Conservation (phyloP, 371 early-diverging fungal genomes). For the Entomophthora muscae region DNA sequence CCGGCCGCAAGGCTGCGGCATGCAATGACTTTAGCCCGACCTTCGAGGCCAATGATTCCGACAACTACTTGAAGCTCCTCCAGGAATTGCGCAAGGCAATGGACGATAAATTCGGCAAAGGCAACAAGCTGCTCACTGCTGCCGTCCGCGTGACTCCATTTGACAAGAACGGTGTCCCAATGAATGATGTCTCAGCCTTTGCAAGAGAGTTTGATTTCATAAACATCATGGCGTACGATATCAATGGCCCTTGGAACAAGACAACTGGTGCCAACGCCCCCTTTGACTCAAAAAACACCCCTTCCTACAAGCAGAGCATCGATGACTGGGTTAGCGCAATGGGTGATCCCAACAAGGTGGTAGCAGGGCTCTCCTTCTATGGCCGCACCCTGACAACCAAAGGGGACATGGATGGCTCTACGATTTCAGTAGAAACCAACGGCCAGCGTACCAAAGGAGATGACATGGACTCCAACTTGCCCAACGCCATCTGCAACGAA, state of each 20-base stretch:
- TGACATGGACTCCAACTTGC: constrained; percentile 27
- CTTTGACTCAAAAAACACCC: constrained; percentile 21
- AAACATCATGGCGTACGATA: constrained; percentile 40
- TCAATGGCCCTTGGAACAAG: constrained; percentile 28
- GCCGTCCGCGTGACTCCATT: constrained; percentile 51
- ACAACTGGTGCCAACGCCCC: constrained; percentile 51
- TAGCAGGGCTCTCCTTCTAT: constrained; percentile 44
- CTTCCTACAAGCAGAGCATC: constrained; percentile 19
- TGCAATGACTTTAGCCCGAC: constrained; percentile 36
- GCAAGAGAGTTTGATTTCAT: constrained; percentile 44
- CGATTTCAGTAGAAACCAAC: no score
- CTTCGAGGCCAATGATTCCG: constrained; percentile 33
- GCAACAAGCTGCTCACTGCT: constrained; percentile 26
- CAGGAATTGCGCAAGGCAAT: constrained; percentile 38
- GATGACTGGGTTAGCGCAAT: constrained; percentile 32
- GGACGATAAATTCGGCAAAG: constrained; percentile 30
- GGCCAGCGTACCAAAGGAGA: constrained; percentile 14
- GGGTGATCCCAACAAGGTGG: constrained; percentile 33
- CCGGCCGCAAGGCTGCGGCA: constrained; percentile 43
- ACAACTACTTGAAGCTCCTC: constrained; percentile 33
- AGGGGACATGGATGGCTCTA: constrained; percentile 25
- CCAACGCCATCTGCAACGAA: constrained; percentile 17
- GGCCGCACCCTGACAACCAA: constrained; percentile 37
- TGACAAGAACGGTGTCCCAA: constrained; percentile 21
- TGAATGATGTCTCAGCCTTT: constrained; percentile 31